Base-by-base conservation (phyloP, 257 asterid species). In the Schizonepeta tenuifolia region DNA sequence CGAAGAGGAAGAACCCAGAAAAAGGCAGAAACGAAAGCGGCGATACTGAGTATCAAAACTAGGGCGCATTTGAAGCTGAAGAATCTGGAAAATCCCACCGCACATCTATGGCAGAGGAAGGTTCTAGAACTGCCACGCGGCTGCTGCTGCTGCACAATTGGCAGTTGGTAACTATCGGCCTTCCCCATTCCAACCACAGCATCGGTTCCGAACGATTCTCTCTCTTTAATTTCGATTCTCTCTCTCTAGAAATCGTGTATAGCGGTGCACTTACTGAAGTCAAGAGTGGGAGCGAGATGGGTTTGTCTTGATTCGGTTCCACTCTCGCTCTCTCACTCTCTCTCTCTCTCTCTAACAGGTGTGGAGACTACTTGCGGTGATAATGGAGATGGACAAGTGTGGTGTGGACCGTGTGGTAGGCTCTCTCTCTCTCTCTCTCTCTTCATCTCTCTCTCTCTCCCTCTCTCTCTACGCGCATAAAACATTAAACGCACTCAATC, bases 171-270 rank as follows among this genome's bases (percentile, higher is more conserved):
- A 59, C 70, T 79, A 31, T 75, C 82, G 69, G 75, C 73, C 79
- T 92, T 89, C 79, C 98, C 98, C 96, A 92, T 92, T 70, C 73
- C 86, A 83, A 84, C 77, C 89, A 83, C 85, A 85, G 91, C 96
- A 92, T 90, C 93, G 79, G 90, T 72, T 65, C 89, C 40, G 64
- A 22, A 58, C 43, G 73, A 35, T 47, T 26, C 79, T 43, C 74
- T 61, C 35, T 41, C 44, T 65, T 61, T 73, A 18, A 20, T 41
- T 66, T 26, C 38, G 13, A 58, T 22, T 62, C 58, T 53, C 71
- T 64, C 67, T 67, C 79, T 75, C 80, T 56, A 53, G 50, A 77
- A 77, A 24, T 20, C 28, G 50, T 60, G 58, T 24, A 68, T 13
- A 10, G 18, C 60, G 53, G 78, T 53, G 65, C 65, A 43, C 49